Evolutionary conservation across 192 early-diverging fungal species (phyloP), one percentile per base, ranked within the genome.

Genomic region (Cladochytrium replicatum): DNA sequence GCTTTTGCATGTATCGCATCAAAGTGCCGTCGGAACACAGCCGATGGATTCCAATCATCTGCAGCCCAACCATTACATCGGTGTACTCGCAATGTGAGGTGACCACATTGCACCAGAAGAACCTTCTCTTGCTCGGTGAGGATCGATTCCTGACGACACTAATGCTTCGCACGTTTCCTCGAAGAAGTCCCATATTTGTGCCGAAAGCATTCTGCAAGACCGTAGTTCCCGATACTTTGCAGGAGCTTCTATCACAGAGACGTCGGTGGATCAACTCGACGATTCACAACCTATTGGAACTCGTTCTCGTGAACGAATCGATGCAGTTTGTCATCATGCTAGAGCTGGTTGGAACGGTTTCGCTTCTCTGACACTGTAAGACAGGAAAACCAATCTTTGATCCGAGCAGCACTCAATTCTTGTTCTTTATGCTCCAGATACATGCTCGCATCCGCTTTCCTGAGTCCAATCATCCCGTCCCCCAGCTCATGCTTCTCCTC

Each of bases 241-340:
- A 72, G 47, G 67, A 91, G n/a, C 71, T 95, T 15, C 53, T 91
- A 53, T 87, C 84, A 25, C 92, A 95, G 65, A 75, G 92, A 49
- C 75, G 92, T 41, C 81, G 93, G 21, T 97, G 93, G 93, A 97
- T 97, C 66, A 97, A 97, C 69, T 87, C 85, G 41, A 97, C 93
- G 1, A 85, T 97, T 55, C 93, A 97, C 70, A 97, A 97, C 57
- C 68, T 97, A 53, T 50, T 97, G 30, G 90, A 97, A 61, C 67
- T 97, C 32, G 86, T 97, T 13, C 72, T 87, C 23, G 81, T 97
- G 15, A 94, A 91, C 57, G 86, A 94, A 53, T 91, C 87, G 45
- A 97, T 79, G 77, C 85, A 91, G 47, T 97, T 97, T 70, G 78
- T 97, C 2, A 63, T 74, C 41, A 52, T 54, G 72, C 38, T 74